These are phyloP conservation scores for Eutrema heterophyllum DNA, from an alignment of 345 rosid species.

Conservation along the genomic window DNA sequence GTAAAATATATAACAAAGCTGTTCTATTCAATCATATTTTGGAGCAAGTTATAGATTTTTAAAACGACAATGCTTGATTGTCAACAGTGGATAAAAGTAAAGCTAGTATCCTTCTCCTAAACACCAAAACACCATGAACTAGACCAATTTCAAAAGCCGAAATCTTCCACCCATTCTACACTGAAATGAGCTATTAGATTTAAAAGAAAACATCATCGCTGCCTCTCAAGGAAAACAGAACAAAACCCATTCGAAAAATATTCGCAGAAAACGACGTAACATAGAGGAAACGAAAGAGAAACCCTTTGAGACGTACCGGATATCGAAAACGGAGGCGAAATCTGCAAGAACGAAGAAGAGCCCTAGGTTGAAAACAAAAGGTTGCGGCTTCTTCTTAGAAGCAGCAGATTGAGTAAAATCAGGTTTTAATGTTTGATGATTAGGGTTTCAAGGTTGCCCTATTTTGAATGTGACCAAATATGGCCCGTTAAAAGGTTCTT, in stretches of 20 bases:
- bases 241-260: background rate
- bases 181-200: background rate
- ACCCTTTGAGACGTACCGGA: slow-evolving; percentile 5
- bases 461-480: background rate
- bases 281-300: background rate
- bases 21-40: background rate
- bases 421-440: slow-evolving; percentile 21
- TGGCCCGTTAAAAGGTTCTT: background rate
- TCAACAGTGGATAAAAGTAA: background rate
- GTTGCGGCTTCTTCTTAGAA: slow-evolving; percentile 27
- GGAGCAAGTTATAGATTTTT: background rate
- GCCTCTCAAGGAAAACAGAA: background rate
- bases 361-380: background rate
- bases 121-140: background rate
- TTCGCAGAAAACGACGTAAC: background rate
- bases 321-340: background rate
- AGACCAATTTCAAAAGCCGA: background rate
- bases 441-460: slow-evolving; percentile 24
- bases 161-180: background rate
- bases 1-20: background rate
- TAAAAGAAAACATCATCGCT: background rate
- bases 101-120: background rate
- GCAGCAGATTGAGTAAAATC: background rate
- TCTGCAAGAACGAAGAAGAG: slow-evolving; percentile 21
- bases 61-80: background rate